Evolutionary conservation across 2,329 filamentous ascomycete species (phyloP), one percentile per base, ranked within the genome.

Genomic region (Calonectria pseudoreteaudii): DNA sequence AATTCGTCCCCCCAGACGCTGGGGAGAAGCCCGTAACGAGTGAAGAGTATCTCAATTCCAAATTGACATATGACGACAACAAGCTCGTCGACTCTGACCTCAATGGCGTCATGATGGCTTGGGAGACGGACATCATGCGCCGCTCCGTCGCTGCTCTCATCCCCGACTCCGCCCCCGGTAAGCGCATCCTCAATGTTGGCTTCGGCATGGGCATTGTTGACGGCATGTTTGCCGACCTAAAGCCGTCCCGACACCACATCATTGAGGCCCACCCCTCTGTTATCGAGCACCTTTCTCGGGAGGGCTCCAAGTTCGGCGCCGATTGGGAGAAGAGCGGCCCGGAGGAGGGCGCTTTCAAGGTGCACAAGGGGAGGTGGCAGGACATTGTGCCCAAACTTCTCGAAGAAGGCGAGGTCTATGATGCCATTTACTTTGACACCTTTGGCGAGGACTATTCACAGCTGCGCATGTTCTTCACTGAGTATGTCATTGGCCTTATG

Each of bases 361-460:
- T 98, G 30, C 91, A 95, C 82, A 81, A 78, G 26, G 84, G 95
- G 3, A 89, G 88, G 77, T 98, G 95, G 95, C 95, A 98, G 84
- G 94, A 97, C 73, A 86, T 97, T 0, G 87, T 96, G 20, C 93
- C 93, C 0, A 86, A 87, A 66, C 87, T 98, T 10, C 86, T 96
- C 1, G 90, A 91, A 73, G 86, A 91, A 50, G 94, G 93, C 13
- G 90, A 93, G 80, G 86, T 92, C 16, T 96, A 96, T 81, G 94
- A 98, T 82, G 94, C 93, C 34, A 95, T 99, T 78, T 99, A 98
- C 87, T 98, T 98, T 81, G 97, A 99, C 82, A 99, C 97, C 0
- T 98, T 98, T 84, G 97, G 95, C 9, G 97, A 99, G 86, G 94
- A 97, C 76, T 99, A 98, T 85, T 88, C 89, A 2, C 94, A 96